Conservation (phyloP, 2,329 filamentous ascomycete genomes). For the Phialocephala sp. region DNA sequence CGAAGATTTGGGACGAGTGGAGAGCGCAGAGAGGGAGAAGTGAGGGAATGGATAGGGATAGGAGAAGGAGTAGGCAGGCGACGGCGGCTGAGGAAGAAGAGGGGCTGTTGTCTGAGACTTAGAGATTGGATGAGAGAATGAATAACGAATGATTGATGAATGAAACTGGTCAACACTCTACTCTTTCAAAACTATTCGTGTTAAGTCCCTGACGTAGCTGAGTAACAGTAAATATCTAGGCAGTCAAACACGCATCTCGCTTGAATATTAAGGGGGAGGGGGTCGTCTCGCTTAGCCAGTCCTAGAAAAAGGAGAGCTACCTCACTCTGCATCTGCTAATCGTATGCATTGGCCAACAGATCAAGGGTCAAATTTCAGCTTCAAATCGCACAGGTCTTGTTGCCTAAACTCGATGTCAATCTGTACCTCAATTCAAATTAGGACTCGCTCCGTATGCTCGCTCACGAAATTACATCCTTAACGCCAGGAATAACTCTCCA, state of each 20-base stretch:
- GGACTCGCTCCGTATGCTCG: conserved; percentile 1
- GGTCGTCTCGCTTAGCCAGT: too few relatives aligned
- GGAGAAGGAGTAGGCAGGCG: not conserved
- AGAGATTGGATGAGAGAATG: not conserved
- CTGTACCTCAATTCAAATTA: not conserved
- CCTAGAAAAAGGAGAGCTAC: too few relatives aligned
- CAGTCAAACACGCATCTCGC: too few relatives aligned
- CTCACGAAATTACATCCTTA: conserved; percentile 46
- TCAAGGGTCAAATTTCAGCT: not conserved
- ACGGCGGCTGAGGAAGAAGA: conserved; percentile 2
- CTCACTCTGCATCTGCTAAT: too few relatives aligned
- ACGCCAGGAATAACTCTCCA: conserved; percentile 71
- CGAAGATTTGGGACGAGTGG: not conserved
- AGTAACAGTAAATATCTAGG: too few relatives aligned
- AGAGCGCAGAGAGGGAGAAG: not conserved
- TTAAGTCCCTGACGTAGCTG: too few relatives aligned
- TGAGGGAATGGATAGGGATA: not conserved
- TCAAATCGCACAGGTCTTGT: not conserved
- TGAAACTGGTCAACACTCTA: not conserved
- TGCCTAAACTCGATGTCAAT: not conserved
- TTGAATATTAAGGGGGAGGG: too few relatives aligned
- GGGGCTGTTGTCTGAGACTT: not conserved
- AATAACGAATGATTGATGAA: not conserved
- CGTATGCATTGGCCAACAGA: not conserved
- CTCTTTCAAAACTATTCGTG: too few relatives aligned